Conservation (phyloP, 1,139 yeast genomes). For the Lodderomyces elongisporus region DNA sequence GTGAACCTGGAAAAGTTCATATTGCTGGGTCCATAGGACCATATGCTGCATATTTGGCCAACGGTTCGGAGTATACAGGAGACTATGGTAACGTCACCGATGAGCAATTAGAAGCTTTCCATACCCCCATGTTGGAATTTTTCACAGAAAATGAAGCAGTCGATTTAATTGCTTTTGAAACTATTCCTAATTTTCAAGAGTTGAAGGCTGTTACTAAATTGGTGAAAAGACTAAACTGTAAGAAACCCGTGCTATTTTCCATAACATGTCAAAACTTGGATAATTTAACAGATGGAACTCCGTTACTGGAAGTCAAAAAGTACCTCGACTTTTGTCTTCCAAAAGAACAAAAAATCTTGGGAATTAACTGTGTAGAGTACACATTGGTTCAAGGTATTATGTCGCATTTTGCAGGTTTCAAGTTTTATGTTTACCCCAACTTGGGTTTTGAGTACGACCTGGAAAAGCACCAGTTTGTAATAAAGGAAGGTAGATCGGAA, state of each 20-base stretch:
- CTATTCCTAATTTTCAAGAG: constrained; percentile 56
- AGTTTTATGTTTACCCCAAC: constrained; percentile 36
- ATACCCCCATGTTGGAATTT: constrained; percentile 41
- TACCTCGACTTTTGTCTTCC: constrained; percentile 15
- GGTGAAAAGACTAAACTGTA: constrained; percentile 13
- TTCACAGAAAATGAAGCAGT: constrained; percentile 33
- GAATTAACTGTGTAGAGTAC: constrained; percentile 38
- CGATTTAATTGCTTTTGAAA: constrained; percentile 58
- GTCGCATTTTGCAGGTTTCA: constrained; percentile 11
- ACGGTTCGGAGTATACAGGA: constrained; percentile 70
- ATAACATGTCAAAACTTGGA: constrained; percentile 21
- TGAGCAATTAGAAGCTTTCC: constrained; percentile 39
- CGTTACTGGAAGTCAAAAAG: constrained; percentile 18
- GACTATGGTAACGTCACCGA: constrained; percentile 36
- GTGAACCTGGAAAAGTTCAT: constrained; percentile 12
- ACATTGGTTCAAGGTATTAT: constrained; percentile 11
- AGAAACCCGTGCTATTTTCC: constrained; percentile 25
- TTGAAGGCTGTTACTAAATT: constrained; percentile 29
- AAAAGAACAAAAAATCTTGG: constrained; percentile 22
- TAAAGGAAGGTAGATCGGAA: constrained; percentile 9
- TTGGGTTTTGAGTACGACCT: constrained; percentile 28
- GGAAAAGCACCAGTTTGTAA: constrained; percentile 9
- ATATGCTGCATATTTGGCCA: constrained; percentile 59
- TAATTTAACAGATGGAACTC: constrained; percentile 31
- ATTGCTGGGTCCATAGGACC: constrained; percentile 70